phyloP scores from a whole-genome alignment of 345 rosid genomes.

The Sisymbrium irio region DNA sequence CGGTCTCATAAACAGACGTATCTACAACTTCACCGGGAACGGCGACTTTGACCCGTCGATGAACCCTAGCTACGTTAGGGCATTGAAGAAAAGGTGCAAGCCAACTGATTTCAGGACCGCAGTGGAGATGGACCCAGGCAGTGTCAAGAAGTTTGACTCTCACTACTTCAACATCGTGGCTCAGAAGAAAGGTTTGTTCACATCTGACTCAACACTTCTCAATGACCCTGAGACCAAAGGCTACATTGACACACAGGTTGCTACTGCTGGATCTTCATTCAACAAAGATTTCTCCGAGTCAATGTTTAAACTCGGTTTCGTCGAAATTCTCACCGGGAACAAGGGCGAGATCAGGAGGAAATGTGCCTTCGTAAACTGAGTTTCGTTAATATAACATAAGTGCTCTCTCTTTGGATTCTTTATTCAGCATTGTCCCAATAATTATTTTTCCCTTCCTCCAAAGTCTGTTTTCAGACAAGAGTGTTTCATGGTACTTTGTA shows the following conservation, averaged over 20 bases:
- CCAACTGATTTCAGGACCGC: background rate
- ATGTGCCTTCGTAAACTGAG: conserved; percentile 37
- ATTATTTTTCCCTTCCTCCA: background rate
- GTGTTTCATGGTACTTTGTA: background rate
- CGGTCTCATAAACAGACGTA: conserved; percentile 29
- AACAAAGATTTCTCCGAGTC: conserved; percentile 49
- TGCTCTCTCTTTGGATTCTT: background rate
- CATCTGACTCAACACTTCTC: background rate
- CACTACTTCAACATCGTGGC: background rate
- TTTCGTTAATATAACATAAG: background rate
- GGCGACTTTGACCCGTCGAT: conserved; percentile 59
- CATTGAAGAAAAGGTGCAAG: background rate
- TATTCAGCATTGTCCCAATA: background rate
- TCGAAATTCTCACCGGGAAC: conserved; percentile 43
- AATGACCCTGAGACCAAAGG: background rate
- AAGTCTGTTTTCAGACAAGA: conserved; percentile 21
- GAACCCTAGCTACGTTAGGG: conserved; percentile 34
- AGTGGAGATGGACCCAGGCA: background rate
- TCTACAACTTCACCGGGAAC: conserved; percentile 60
- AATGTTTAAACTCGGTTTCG: conserved; percentile 57
- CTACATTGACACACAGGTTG: conserved; percentile 37
- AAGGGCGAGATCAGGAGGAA: conserved; percentile 55
- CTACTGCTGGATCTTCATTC: conserved; percentile 36
- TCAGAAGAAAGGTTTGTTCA: background rate
- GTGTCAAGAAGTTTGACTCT: background rate